A percentile compares a stretch with the other conserved stretches of the same genome.
Conservation (phyloP, 2,329 filamentous ascomycete genomes). For the Aureobasidium sp. region DNA sequence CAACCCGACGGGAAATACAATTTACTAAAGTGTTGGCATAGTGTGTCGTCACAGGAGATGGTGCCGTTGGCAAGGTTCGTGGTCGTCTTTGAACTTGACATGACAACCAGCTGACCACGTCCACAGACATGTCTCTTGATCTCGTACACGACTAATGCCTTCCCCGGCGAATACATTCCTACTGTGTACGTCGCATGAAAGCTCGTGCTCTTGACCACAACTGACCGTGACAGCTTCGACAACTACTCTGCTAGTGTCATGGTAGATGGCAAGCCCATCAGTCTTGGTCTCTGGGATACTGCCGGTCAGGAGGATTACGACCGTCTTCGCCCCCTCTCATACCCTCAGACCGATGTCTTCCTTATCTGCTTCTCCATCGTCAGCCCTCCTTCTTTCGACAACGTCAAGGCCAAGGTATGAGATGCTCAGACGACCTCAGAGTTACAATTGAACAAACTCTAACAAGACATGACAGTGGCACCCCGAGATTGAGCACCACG, state of each 20-base stretch:
- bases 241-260: constrained; percentile 99
- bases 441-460: neutral
- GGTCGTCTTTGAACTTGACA: neutral
- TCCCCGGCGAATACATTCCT: constrained; percentile 99
- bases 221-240: constrained; percentile 62
- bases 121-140: constrained; percentile 92
- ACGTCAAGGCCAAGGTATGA: constrained; percentile 93
- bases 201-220: neutral
- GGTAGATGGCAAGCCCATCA: constrained; percentile 97
- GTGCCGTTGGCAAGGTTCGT: constrained; percentile 94
- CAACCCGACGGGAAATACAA: neutral
- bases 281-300: constrained; percentile 95
- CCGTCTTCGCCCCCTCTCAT: constrained; percentile 85
- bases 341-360: constrained; percentile 97
- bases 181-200: constrained; percentile 63
- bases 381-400: constrained; percentile 95
- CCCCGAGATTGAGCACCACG: constrained; percentile 95
- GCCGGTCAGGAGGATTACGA: constrained; percentile 99
- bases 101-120: constrained; percentile 21
- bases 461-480: constrained; percentile 62
- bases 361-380: constrained; percentile 98
- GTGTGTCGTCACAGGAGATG: constrained; percentile 98
- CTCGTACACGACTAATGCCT: constrained; percentile 98
- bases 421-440: neutral
- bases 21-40: constrained; percentile 35